phyloP scores from a whole-genome alignment of 441 rosid genomes.

The Bruguiera hainesii region DNA sequence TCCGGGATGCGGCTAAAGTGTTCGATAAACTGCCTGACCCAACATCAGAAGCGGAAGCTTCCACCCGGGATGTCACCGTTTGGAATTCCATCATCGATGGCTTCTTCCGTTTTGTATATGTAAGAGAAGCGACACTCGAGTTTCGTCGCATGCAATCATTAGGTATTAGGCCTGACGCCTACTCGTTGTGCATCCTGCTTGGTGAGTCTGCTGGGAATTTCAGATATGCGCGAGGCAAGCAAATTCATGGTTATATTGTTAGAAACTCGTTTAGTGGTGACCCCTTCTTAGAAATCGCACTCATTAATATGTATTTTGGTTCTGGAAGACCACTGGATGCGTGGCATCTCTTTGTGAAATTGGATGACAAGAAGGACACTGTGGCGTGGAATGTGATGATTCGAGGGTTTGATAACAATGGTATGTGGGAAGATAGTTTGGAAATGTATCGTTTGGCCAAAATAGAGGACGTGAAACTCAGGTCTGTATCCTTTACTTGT shows the following conservation, averaged over 20 bases:
- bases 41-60: slow-evolving; percentile 9
- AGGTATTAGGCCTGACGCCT: slow-evolving; percentile 62
- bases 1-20: slow-evolving; percentile 52
- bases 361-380: slow-evolving; percentile 49
- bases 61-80: slow-evolving; percentile 43
- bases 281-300: slow-evolving; percentile 52
- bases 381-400: slow-evolving; percentile 86
- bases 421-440: slow-evolving; percentile 54
- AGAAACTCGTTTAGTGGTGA: slow-evolving; percentile 44
- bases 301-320: slow-evolving; percentile 48
- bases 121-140: slow-evolving; percentile 38
- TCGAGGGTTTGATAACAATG: slow-evolving; percentile 51
- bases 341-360: slow-evolving; percentile 38
- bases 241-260: slow-evolving; percentile 59
- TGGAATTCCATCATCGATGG: slow-evolving; percentile 78
- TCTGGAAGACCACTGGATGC: slow-evolving; percentile 42
- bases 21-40: slow-evolving; percentile 47
- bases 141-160: slow-evolving; percentile 52
- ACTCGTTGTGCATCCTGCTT: slow-evolving; percentile 53
- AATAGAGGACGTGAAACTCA: slow-evolving; percentile 40
- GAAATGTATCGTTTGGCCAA: slow-evolving; percentile 50
- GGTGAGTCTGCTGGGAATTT: slow-evolving; percentile 38
- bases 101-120: slow-evolving; percentile 42
- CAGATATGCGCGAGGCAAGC: slow-evolving; percentile 39
- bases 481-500: slow-evolving; percentile 49